Conservation (phyloP, 164 flowering plant genomes). For the Buxus sempervirens region DNA sequence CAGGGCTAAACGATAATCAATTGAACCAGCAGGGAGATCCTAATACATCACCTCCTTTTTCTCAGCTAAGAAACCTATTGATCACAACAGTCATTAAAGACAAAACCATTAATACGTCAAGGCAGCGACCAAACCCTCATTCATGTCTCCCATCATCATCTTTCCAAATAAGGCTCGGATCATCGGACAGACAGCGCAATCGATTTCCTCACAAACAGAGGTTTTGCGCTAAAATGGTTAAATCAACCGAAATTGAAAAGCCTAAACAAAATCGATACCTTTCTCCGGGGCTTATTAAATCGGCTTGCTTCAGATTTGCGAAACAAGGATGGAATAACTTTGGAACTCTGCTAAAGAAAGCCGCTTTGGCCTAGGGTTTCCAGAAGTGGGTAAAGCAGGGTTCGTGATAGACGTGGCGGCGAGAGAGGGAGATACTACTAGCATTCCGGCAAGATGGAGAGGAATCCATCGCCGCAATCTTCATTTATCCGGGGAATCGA, state of each 20-base stretch:
- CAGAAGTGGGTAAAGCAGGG: constrained; percentile 1
- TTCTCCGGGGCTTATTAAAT: constrained; percentile 3
- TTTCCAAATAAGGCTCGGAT: constrained; percentile 13
- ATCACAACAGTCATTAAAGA: background rate
- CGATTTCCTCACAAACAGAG: background rate
- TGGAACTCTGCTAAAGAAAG: constrained; percentile 11
- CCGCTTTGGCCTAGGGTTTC: constrained; percentile 12
- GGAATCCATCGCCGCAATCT: constrained; percentile 31
- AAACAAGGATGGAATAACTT: constrained; percentile 23
- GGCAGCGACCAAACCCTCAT: background rate
- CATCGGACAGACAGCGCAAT: background rate
- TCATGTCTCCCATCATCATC: constrained; percentile 13
- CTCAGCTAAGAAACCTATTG: background rate
- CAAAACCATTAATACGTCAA: background rate
- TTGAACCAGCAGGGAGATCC: background rate
- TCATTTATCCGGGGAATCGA: constrained; percentile 26
- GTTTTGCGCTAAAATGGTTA: background rate
- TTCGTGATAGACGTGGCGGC: constrained; percentile 60
- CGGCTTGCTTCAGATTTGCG: constrained; percentile 1
- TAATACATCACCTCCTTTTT: background rate
- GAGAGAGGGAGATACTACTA: constrained; percentile 36
- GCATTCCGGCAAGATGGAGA: constrained; percentile 19
- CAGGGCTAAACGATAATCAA: background rate
- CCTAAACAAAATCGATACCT: constrained; percentile 16
- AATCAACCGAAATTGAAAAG: constrained; percentile 3